Conservation (phyloP, 169 alveolate species). For the Ichthyophthirius multifiliis region DNA sequence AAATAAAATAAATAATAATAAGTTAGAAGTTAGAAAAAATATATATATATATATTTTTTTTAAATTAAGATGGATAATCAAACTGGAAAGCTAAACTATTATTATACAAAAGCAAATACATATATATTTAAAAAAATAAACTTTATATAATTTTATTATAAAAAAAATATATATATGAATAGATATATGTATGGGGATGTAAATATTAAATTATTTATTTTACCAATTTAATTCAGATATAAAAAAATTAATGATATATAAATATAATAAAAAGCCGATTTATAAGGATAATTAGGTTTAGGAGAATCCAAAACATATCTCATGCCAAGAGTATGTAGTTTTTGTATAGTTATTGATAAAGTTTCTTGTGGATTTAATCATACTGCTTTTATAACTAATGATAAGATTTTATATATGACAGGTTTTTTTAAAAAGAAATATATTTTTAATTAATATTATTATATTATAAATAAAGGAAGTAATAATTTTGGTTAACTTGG, state of each 20-base stretch:
- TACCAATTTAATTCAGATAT: too few species aligned
- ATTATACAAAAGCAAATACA: too few species aligned
- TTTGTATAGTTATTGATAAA: conserved; percentile 1
- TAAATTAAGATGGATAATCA: too few species aligned
- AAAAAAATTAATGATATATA: neutral
- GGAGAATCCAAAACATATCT: neutral
- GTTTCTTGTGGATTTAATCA: conserved; percentile 32
- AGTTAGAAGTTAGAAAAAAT: too few species aligned
- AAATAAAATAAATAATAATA: too few species aligned
- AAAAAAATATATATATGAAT: too few species aligned
- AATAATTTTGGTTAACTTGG: conserved; percentile 1
- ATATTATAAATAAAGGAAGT: neutral
- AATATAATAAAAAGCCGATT: neutral
- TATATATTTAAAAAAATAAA: too few species aligned
- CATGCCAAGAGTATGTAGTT: conserved; percentile 12
- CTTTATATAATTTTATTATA: too few species aligned
- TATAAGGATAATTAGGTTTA: neutral
- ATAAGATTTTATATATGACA: conserved; percentile 17
- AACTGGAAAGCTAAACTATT: too few species aligned
- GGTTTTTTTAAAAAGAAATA: neutral
- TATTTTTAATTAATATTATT: neutral
- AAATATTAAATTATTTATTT: too few species aligned
- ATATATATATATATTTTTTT: too few species aligned
- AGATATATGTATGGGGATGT: too few species aligned
- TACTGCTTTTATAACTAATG: conserved; percentile 16